A percentile compares a stretch with the other conserved stretches of the same genome.
These are phyloP conservation scores for Endoconidiophora polonica DNA, from an alignment of 2,329 filamentous ascomycete genomes.

Conservation along the genomic window DNA sequence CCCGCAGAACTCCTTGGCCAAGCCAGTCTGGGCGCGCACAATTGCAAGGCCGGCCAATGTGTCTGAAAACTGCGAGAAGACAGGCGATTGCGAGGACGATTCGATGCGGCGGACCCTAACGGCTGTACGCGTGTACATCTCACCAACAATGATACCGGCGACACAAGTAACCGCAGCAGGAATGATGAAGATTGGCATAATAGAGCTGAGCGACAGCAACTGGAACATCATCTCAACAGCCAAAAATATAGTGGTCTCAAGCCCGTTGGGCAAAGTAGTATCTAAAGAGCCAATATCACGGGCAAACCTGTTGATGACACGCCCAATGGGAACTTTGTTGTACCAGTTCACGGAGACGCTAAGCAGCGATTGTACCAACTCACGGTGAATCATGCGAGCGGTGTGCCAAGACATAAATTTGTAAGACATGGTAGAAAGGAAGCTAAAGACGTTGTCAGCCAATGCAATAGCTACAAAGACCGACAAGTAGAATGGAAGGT, in stretches of 20 bases:
- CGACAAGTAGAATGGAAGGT: slow-evolving; percentile 34
- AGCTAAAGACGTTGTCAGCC: slow-evolving; percentile 26
- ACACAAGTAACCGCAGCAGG: slow-evolving; percentile 29
- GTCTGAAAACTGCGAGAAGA: slow-evolving; percentile 31
- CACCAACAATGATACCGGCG: slow-evolving; percentile 27
- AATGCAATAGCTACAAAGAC: slow-evolving; percentile 33
- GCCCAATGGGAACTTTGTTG: slow-evolving; percentile 34
- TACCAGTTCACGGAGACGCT: slow-evolving; percentile 40
- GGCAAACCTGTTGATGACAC: slow-evolving; percentile 38
- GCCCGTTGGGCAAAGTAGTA: slow-evolving; percentile 27
- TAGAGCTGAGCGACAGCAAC: slow-evolving; percentile 30
- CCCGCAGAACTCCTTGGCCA: slow-evolving; percentile 25
- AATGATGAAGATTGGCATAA: slow-evolving; percentile 34
- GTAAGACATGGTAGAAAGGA: slow-evolving; percentile 28
- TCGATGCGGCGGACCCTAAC: slow-evolving; percentile 29
- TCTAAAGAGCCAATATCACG: slow-evolving; percentile 42
- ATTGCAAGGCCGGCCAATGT: slow-evolving; percentile 25
- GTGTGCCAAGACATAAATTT: slow-evolving; percentile 41
- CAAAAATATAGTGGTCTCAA: slow-evolving; percentile 27
- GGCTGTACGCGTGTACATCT: slow-evolving; percentile 26
- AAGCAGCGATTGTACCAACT: slow-evolving; percentile 35
- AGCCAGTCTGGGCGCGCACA: slow-evolving; percentile 27
- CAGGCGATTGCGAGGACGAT: slow-evolving; percentile 29
- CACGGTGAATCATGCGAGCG: slow-evolving; percentile 33
- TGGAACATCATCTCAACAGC: slow-evolving; percentile 28